These are phyloP conservation scores for Dendrobium huoshanense DNA, from an alignment of 106 monocot genomes.

Conservation along the genomic window DNA sequence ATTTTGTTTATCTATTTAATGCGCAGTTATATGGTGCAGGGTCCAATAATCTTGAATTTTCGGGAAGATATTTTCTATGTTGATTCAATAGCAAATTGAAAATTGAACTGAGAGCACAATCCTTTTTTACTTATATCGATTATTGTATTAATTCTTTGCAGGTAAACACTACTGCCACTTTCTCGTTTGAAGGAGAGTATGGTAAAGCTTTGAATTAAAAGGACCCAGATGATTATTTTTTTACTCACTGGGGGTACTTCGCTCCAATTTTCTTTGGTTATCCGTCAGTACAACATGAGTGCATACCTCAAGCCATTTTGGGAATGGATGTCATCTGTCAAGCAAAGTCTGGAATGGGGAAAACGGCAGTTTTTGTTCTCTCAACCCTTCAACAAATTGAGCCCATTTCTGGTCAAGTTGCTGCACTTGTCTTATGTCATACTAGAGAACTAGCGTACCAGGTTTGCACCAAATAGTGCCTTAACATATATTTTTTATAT, in stretches of 20 bases:
- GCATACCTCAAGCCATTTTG: conserved; percentile 98
- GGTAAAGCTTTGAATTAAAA: conserved; percentile 79
- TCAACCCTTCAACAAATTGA: conserved; percentile 97
- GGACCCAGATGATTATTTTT: conserved; percentile 62
- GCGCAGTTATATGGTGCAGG: too few species aligned
- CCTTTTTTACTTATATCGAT: background rate
- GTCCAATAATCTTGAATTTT: background rate
- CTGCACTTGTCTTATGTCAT: conserved; percentile 92
- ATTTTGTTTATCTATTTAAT: too few species aligned
- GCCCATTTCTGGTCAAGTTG: conserved; percentile 89
- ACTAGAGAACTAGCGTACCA: conserved; percentile 96
- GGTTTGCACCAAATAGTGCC: conserved; percentile 28
- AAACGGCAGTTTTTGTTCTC: conserved; percentile 98
- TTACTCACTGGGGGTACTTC: conserved; percentile 77
- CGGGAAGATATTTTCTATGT: background rate
- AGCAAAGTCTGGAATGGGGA: conserved; percentile 99
- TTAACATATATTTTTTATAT: background rate
- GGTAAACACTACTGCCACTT: conserved; percentile 72
- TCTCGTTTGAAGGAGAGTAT: conserved; percentile 66
- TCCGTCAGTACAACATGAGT: conserved; percentile 99
- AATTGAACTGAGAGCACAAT: background rate
- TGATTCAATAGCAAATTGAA: background rate
- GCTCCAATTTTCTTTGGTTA: conserved; percentile 95
- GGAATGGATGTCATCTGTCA: conserved; percentile 99
- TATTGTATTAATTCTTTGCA: conserved; percentile 17